Evolutionary conservation across 2,329 filamentous ascomycete genomes (phyloP), one percentile per base, ranked within the genome.

Genomic region (Podosphaera leucotricha): DNA sequence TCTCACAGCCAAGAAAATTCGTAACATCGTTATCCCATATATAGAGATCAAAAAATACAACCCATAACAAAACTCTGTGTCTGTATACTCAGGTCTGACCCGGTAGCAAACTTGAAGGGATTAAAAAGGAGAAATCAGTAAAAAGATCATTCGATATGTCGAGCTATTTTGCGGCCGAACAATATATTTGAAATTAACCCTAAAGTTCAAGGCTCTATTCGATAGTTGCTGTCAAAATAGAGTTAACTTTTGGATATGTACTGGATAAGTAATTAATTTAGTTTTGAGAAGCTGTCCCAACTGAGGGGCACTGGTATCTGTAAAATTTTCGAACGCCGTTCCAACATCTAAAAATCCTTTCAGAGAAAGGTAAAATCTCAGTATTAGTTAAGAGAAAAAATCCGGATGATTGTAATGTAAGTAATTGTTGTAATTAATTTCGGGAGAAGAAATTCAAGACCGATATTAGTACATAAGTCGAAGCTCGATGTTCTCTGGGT

Each of bases 401-500:
- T 26, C 16, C 16, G 16, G 7, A 11, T 16, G 11, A 11, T 41
- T 26, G 20, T 18, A 28, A n/a, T 26, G 20, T 18, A 28, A n/a
- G n/a, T 26, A 13, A 20, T 41, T 3, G 5, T 3, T 15, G 39
- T 22, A 41, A n/a, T 28, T 16, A 26, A 41, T 24, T 11, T 16
- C 13, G 22, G 28, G 22, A 28, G 15, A 26, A 26, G 39, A n/a
- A 20, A 5, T 10, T 24, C 4, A 18, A 13, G 16, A 33, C 16
- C 26, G 13, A 20, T 33, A 52, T 55, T 55, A 59, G 51, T 58
- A 59, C 44, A 55, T 54, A 51, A 59, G 43, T 30, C 54, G 53
- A 46, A 59, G 49, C 52, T 59, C 57, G 49, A 55, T 56, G 42
- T 55, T 56, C 45, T 55, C 49, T 37, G 48, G 50, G 16, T 54